Evolutionary conservation across 1,139 yeast genomes (phyloP).

Genomic region (Yamadazyma membranifaciens): DNA sequence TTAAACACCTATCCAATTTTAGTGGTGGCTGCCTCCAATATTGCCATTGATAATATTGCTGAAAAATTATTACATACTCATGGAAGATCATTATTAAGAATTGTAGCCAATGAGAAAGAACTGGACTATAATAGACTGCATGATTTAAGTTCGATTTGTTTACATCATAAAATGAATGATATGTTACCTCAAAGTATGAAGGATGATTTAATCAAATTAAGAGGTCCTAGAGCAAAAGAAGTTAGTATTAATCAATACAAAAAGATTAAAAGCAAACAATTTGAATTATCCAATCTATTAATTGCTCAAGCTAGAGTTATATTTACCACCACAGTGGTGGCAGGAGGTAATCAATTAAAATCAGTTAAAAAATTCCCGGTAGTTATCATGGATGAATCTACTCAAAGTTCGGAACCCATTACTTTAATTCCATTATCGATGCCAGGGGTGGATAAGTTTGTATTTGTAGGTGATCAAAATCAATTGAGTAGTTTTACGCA

Average conservation of each 20-base stretch:
- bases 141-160: constrained; percentile 56
- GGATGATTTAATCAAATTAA: constrained; percentile 42
- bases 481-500: constrained; percentile 67
- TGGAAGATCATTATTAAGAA: constrained; percentile 54
- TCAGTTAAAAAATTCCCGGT: constrained; percentile 58
- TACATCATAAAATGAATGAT: constrained; percentile 58
- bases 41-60: constrained; percentile 76
- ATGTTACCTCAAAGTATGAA: constrained; percentile 45
- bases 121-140: constrained; percentile 56
- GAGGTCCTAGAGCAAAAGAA: constrained; percentile 38
- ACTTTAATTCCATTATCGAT: constrained; percentile 68
- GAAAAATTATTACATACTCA: constrained; percentile 54
- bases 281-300: constrained; percentile 45
- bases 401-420: constrained; percentile 71
- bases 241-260: constrained; percentile 44
- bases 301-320: constrained; percentile 67
- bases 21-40: constrained; percentile 74
- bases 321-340: constrained; percentile 69
- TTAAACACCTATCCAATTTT: constrained; percentile 61
- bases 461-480: constrained; percentile 72
- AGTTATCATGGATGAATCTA: constrained; percentile 61
- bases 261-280: constrained; percentile 44
- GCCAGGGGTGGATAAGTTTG: constrained; percentile 64
- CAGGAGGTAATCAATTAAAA: constrained; percentile 65
- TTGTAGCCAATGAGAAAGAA: constrained; percentile 61